These are phyloP conservation scores for Phytophthora macrochlamydospora DNA, from an alignment of 352 stramenopile genomes.

Conservation along the genomic window DNA sequence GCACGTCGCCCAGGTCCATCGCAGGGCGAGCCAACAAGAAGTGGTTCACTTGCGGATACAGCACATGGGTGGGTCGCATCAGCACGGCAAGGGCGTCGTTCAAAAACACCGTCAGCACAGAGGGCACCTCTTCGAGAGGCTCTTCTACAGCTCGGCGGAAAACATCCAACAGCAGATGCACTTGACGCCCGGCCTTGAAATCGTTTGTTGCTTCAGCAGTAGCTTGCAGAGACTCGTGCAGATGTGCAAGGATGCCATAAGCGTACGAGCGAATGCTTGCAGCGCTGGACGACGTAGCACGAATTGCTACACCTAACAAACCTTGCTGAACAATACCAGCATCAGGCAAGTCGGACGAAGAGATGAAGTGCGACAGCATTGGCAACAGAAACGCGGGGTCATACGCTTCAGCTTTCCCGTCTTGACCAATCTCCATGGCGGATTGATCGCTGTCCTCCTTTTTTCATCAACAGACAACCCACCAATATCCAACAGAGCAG, in stretches of 20 bases:
- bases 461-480: constrained; percentile 11
- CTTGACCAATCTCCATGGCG: constrained; percentile 5
- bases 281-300: constrained; percentile 68
- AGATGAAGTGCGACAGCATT: constrained; percentile 80
- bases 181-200: constrained; percentile 77
- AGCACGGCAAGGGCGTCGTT: constrained; percentile 80
- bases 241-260: constrained; percentile 75
- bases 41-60: constrained; percentile 85
- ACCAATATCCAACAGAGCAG: constrained; percentile 36
- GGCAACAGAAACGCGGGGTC: constrained; percentile 80
- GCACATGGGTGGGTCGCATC: constrained; percentile 61
- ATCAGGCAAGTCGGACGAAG: constrained; percentile 67
- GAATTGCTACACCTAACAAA: constrained; percentile 69
- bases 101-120: constrained; percentile 81
- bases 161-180: constrained; percentile 81
- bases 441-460: constrained; percentile 9
- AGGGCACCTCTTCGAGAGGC: constrained; percentile 65
- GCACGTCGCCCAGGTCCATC: constrained; percentile 81
- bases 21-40: constrained; percentile 82
- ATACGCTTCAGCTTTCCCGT: constrained; percentile 40
- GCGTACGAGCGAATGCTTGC: constrained; percentile 65
- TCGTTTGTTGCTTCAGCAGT: constrained; percentile 52
- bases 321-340: constrained; percentile 69
- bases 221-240: constrained; percentile 73
- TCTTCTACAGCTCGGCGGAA: constrained; percentile 68